Evolutionary conservation across 1,284 basidiomycete genomes (phyloP).

Genomic region (Psilocybe mexicana): DNA sequence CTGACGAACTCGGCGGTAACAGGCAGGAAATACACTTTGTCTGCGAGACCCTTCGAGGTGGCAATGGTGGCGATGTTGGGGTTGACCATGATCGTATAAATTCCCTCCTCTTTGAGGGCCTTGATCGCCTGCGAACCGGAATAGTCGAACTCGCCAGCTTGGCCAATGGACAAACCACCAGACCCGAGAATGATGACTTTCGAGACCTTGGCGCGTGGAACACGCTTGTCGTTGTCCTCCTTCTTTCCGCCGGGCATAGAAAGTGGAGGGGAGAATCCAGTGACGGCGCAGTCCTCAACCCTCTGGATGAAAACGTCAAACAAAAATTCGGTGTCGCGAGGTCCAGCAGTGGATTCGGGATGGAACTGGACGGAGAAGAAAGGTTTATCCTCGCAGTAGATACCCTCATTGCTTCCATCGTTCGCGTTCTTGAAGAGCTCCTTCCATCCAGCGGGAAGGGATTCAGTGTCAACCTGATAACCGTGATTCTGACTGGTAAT

Average conservation of each 20-base stretch:
- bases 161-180: slow-evolving; percentile 97
- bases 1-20: slow-evolving; percentile 97
- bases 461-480: slow-evolving; percentile 87
- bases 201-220: slow-evolving; percentile 79
- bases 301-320: slow-evolving; percentile 97
- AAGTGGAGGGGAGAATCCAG: slow-evolving; percentile 74
- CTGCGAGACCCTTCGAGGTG: slow-evolving; percentile 94
- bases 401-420: slow-evolving; percentile 97
- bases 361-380: slow-evolving; percentile 99
- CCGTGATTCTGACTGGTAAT: slow-evolving; percentile 99
- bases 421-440: slow-evolving; percentile 97
- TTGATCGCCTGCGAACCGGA: slow-evolving; percentile 99
- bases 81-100: slow-evolving; percentile 98
- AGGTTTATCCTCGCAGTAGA: slow-evolving; percentile 88
- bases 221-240: slow-evolving; percentile 78
- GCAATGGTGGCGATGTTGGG: slow-evolving; percentile 99
- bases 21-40: slow-evolving; percentile 99
- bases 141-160: slow-evolving; percentile 99
- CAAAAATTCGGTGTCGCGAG: slow-evolving; percentile 97
- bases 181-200: slow-evolving; percentile 98
- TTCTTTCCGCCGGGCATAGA: slow-evolving; percentile 86
- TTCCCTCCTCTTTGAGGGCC: slow-evolving; percentile 97
- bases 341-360: slow-evolving; percentile 98
- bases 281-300: slow-evolving; percentile 74
- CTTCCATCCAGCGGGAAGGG: slow-evolving; percentile 87